Percentiles rank a stretch among this genome's conserved stretches.
Evolutionary conservation across 257 asterid genomes (phyloP).

Genomic region (Fraxinus cuspidata): DNA sequence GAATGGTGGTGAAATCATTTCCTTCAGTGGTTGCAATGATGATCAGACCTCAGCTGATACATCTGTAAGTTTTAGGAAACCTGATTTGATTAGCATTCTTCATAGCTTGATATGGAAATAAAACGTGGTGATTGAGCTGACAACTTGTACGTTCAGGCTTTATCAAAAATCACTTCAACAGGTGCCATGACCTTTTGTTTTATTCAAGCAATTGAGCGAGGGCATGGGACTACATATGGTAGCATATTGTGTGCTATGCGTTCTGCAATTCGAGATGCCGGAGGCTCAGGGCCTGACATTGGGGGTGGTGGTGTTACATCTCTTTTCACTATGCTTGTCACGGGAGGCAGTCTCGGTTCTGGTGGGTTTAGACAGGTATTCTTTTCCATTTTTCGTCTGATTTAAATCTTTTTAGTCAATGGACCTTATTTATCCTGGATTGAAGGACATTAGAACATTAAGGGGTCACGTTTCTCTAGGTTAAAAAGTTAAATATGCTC

Average conservation of each 20-base stretch:
- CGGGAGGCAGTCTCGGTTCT: slow-evolving; percentile 66
- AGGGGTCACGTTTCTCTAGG: neutral
- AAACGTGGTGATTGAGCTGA: slow-evolving; percentile 2
- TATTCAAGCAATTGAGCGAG: slow-evolving; percentile 96
- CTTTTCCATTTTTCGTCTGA: neutral
- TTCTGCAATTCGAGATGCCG: slow-evolving; percentile 66
- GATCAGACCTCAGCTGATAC: slow-evolving; percentile 96
- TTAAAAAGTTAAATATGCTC: neutral
- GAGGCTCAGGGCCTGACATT: slow-evolving; percentile 51
- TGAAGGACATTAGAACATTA: neutral
- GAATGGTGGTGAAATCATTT: slow-evolving; percentile 84
- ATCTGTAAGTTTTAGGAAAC: slow-evolving; percentile 55
- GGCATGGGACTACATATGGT: slow-evolving; percentile 83
- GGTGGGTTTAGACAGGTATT: slow-evolving; percentile 78
- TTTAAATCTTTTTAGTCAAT: neutral
- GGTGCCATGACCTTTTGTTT: slow-evolving; percentile 98
- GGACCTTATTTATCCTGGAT: neutral
- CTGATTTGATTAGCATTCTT: neutral
- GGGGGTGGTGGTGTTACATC: slow-evolving; percentile 81
- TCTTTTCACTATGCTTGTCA: slow-evolving; percentile 71
- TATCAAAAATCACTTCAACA: slow-evolving; percentile 87
- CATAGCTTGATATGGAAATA: neutral
- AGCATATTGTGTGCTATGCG: slow-evolving; percentile 81
- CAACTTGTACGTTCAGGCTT: slow-evolving; percentile 55
- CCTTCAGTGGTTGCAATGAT: slow-evolving; percentile 96